Evolutionary conservation across 805 yeast genomes (phyloP), one percentile per base, ranked within the genome.

Genomic region (Saccharomycopsis sp.): DNA sequence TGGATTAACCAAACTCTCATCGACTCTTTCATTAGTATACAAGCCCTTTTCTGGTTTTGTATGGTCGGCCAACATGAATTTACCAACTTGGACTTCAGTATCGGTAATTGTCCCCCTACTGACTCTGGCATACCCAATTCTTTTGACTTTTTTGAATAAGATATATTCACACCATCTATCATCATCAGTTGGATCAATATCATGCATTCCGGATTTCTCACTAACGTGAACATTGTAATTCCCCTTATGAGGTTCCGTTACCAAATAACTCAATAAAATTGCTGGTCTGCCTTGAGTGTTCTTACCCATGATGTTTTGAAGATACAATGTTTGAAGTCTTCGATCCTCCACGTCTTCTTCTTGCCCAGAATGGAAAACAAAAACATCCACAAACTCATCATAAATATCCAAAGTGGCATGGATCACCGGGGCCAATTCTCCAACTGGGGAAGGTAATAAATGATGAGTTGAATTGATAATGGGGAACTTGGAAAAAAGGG

Each of bases 161-260:
- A 92, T 86, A 62, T 92, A 92, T 63, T 92, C 95, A 63, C 98
- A 92, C 98, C 98, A 92, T 63, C 98, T 76, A 56, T 92, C 98
- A 78, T 88, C 84, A 57, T 89, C 96, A 5, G 80, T 67, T 33
- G 88, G 80, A 58, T 92, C 98, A 48, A 92, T 87, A 58, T 92
- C 98, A 52, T 79, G 75, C 89, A 92, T 85, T 25, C 95, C 83
- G 1, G 89, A 76, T 49, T 66, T 60, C 37, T 80, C 82, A 52
- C 94, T 78, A 15, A 88, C 96, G 60, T 86, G 86, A 2, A 87
- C 87, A 62, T 84, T 79, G 67, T 89, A 89, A 61, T 92, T 89
- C 9, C 96, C 97, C 56, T 79, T 72, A 36, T 74, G 63, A 10
- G 98, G 97, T 27, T 71, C 74, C 1, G 95, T 85, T 14, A 92